Evolutionary conservation across 768 basidiomycete species (phyloP).

Genomic region (Pulveroboletus ravenelii): DNA sequence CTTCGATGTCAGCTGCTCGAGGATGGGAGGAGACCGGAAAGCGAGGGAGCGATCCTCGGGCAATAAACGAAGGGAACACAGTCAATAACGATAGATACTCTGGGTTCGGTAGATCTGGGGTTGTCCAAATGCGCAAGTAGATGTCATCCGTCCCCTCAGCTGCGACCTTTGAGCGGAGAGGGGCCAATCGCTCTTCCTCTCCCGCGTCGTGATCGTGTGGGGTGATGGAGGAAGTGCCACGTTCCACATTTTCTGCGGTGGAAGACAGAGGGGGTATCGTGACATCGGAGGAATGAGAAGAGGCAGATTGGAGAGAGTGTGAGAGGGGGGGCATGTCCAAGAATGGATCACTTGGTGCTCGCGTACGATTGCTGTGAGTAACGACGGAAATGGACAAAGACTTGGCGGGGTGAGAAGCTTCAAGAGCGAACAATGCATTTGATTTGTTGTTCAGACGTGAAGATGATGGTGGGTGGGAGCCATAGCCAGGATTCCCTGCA

Average conservation of each 20-base stretch:
- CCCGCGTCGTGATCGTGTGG: conserved; percentile 28
- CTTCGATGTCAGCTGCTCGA: conserved; percentile 59
- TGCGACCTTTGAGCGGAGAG: conserved; percentile 31
- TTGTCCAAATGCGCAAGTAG: conserved; percentile 74
- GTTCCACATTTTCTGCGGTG: conserved; percentile 36
- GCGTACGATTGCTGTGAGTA: conserved; percentile 55
- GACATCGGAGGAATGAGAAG: conserved; percentile 41
- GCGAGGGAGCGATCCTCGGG: conserved; percentile 64
- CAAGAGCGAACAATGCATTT: conserved; percentile 42
- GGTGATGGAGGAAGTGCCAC: conserved; percentile 36
- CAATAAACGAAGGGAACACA: conserved; percentile 75
- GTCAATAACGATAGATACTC: conserved; percentile 66
- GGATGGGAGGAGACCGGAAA: conserved; percentile 45
- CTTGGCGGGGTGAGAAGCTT: conserved; percentile 29
- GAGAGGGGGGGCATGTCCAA: conserved; percentile 64
- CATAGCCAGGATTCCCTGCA: conserved; percentile 25
- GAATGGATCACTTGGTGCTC: conserved; percentile 78
- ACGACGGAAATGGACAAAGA: conserved; percentile 38
- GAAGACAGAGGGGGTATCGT: conserved; percentile 31
- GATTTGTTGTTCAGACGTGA: conserved; percentile 55
- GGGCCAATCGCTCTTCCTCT: conserved; percentile 33
- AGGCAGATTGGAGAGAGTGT: conserved; percentile 49
- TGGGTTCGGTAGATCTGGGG: conserved; percentile 72
- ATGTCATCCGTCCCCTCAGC: conserved; percentile 39
- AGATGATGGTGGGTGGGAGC: conserved; percentile 36